A percentile compares a stretch with the other conserved stretches of the same genome.
Evolutionary conservation across 2,329 filamentous ascomycete genomes (phyloP).

Genomic region (Blumeria graminis): DNA sequence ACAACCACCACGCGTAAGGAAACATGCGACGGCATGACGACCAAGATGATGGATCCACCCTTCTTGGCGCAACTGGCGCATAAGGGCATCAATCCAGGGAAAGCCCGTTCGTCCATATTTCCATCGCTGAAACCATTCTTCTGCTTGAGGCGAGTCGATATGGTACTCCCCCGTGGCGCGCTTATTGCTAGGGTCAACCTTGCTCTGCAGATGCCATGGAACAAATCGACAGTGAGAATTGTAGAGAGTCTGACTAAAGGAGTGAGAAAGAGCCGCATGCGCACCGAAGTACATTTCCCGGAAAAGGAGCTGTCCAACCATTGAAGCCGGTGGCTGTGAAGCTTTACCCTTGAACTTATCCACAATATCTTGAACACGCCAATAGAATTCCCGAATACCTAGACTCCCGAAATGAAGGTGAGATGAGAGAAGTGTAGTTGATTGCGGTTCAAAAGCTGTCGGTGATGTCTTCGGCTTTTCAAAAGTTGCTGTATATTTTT

Average conservation of each 20-base stretch:
- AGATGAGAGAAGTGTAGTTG: slow-evolving; percentile 49
- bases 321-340: slow-evolving; percentile 35
- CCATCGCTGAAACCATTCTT: slow-evolving; percentile 45
- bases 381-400: slow-evolving; percentile 48
- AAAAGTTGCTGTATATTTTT: slow-evolving; percentile 47
- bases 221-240: slow-evolving; percentile 50
- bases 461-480: slow-evolving; percentile 55
- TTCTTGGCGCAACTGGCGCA: slow-evolving; percentile 46
- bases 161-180: slow-evolving; percentile 34
- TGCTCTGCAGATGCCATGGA: slow-evolving; percentile 52
- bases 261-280: slow-evolving; percentile 39
- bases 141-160: slow-evolving; percentile 36
- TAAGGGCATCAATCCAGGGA: slow-evolving; percentile 59
- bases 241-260: slow-evolving; percentile 37
- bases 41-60: slow-evolving; percentile 67
- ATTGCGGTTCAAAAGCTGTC: slow-evolving; percentile 46
- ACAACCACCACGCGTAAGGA: slow-evolving; percentile 56
- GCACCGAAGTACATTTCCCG: slow-evolving; percentile 69
- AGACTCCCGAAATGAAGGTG: slow-evolving; percentile 53
- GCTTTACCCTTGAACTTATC: slow-evolving; percentile 26
- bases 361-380: slow-evolving; percentile 39
- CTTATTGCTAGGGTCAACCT: slow-evolving; percentile 19
- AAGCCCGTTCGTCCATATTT: slow-evolving; percentile 46
- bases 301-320: slow-evolving; percentile 52
- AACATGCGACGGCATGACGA: slow-evolving; percentile 55